A percentile compares a stretch with the other conserved stretches of the same genome.
These are phyloP conservation scores for Diaporthe eres DNA, from an alignment of 2,329 filamentous ascomycete genomes.

Conservation along the genomic window DNA sequence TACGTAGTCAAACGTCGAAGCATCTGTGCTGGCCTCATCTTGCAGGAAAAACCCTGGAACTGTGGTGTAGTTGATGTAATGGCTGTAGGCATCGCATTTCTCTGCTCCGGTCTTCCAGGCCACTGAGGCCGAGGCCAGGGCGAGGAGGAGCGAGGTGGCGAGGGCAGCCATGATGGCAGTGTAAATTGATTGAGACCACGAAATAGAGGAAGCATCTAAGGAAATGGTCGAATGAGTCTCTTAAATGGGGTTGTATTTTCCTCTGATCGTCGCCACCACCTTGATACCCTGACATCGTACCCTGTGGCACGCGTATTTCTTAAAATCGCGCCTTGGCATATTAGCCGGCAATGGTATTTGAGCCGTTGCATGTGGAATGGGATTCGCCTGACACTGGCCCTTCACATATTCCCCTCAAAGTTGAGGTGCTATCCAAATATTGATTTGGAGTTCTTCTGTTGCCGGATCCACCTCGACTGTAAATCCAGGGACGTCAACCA, in stretches of 20 bases:
- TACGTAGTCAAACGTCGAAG: constrained; percentile 74
- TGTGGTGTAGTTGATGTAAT: constrained; percentile 68
- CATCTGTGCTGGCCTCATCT: neutral
- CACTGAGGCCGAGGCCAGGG: constrained; percentile 22
- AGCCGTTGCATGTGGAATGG: constrained; percentile 11
- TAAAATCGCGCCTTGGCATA: constrained; percentile 2
- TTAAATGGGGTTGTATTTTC: neutral
- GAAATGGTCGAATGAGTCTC: neutral
- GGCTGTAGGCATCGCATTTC: constrained; percentile 12
- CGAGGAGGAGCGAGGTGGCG: neutral
- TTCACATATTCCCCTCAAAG: neutral
- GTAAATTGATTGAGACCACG: neutral
- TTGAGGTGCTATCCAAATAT: neutral
- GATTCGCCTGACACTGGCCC: neutral
- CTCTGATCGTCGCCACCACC: neutral
- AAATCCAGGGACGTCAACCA: neutral
- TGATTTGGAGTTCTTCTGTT: neutral
- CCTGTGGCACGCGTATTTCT: neutral
- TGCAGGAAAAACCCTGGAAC: constrained; percentile 3
- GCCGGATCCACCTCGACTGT: neutral
- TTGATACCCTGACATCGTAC: neutral
- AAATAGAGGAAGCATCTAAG: neutral
- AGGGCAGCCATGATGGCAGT: neutral
- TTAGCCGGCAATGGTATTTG: constrained; percentile 19
- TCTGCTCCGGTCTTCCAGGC: constrained; percentile 27